These are phyloP conservation scores for Neopestalotiopsis sp. DNA, from an alignment of 2,329 filamentous ascomycete genomes.

Conservation along the genomic window DNA sequence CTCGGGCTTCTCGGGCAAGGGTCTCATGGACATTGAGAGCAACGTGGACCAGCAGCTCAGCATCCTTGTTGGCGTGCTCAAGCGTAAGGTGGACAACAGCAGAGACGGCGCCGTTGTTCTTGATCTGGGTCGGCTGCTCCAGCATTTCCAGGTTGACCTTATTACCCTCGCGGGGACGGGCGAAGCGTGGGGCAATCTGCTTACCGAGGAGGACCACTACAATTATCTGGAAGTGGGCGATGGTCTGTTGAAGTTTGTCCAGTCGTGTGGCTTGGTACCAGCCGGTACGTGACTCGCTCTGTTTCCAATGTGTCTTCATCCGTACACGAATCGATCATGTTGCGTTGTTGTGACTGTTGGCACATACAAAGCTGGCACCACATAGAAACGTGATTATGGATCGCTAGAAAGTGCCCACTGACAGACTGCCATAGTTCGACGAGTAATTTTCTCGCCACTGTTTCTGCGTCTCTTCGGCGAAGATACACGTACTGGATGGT, in stretches of 20 bases:
- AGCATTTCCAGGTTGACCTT: conserved; percentile 34
- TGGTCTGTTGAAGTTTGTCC: conserved; percentile 27
- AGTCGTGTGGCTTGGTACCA: conserved; percentile 31
- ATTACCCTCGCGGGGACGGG: conserved; percentile 31
- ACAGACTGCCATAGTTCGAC: conserved; percentile 22
- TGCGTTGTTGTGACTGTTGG: no score
- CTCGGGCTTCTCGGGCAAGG: conserved; percentile 16
- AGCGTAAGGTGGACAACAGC: conserved; percentile 13
- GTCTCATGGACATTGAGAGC: conserved; percentile 15
- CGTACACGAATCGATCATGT: no score
- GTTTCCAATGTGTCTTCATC: not conserved
- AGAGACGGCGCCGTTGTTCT: conserved; percentile 19
- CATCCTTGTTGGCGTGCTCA: conserved; percentile 28
- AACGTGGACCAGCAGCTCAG: conserved; percentile 31
- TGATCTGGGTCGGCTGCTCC: conserved; percentile 30
- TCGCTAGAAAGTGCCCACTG: conserved; percentile 28
- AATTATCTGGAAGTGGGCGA: conserved; percentile 31
- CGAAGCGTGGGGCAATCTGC: conserved; percentile 32
- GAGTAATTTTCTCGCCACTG: not conserved
- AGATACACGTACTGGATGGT: not conserved
- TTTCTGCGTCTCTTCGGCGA: not conserved
- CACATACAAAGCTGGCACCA: no score
- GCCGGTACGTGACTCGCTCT: conserved; percentile 26
- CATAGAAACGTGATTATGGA: conserved; percentile 26
- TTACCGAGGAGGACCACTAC: conserved; percentile 31